A percentile compares a stretch with the other conserved stretches of the same genome.
Conservation (phyloP, 768 basidiomycete genomes). For the Lentinula lateritia region DNA sequence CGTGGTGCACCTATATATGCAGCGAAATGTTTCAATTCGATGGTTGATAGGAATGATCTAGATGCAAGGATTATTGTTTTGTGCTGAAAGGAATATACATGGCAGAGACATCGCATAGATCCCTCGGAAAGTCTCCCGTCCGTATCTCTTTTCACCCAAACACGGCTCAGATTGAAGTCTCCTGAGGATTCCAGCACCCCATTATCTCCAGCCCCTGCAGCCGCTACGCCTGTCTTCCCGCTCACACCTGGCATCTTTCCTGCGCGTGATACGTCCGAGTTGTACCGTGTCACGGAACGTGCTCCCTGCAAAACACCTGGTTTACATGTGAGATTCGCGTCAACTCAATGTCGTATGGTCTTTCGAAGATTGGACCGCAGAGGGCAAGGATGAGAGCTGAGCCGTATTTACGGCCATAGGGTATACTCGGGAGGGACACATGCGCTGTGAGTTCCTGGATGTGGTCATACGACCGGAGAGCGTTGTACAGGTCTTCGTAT, state of each 20-base stretch:
- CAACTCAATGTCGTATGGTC: background rate
- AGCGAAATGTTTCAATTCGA: too few relatives aligned
- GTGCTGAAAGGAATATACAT: too few relatives aligned
- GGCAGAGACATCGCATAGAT: background rate
- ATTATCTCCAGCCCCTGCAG: background rate
- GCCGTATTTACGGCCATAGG: background rate
- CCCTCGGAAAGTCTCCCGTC: background rate
- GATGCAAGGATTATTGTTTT: too few relatives aligned
- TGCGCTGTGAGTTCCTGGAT: background rate
- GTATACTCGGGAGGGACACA: background rate
- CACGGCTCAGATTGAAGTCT: background rate
- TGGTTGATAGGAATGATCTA: too few relatives aligned
- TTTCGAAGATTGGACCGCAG: background rate
- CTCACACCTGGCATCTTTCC: background rate
- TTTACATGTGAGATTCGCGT: background rate
- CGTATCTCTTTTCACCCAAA: background rate
- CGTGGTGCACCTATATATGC: too few relatives aligned
- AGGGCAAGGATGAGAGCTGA: background rate
- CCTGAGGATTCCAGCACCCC: background rate
- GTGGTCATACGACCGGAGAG: background rate
- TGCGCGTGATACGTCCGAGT: background rate
- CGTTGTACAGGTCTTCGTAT: background rate
- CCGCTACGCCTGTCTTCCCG: background rate
- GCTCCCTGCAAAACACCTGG: background rate
- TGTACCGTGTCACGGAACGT: background rate